A percentile compares a stretch with the other conserved stretches of the same genome.
These are phyloP conservation scores for Mimosa pudica DNA, from an alignment of 306 rosid species.

Conservation along the genomic window DNA sequence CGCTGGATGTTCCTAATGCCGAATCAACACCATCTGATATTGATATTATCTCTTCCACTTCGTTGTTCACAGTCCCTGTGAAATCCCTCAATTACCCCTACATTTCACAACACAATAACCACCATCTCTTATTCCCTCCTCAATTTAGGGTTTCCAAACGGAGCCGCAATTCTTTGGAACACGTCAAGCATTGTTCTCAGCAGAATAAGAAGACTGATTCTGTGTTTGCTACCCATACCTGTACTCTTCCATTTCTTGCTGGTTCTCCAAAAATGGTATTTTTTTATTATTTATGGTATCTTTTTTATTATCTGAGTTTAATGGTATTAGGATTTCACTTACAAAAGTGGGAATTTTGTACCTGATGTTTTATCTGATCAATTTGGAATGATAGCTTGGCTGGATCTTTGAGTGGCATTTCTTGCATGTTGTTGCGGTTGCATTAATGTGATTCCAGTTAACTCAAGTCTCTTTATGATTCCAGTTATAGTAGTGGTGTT, in stretches of 20 bases:
- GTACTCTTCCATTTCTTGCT: conserved; percentile 68
- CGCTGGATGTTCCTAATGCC: conserved; percentile 39
- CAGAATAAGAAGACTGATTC: conserved; percentile 34
- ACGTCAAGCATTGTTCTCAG: conserved; percentile 47
- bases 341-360: neutral
- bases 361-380: neutral
- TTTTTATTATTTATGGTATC: neutral
- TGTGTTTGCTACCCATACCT: conserved; percentile 38
- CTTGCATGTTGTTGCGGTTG: neutral
- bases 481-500: no score
- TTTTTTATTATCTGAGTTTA: neutral
- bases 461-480: conserved; percentile 5
- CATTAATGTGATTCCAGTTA: neutral
- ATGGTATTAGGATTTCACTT: neutral
- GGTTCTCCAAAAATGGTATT: conserved; percentile 67
- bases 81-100: conserved; percentile 35
- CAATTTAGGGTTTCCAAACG: conserved; percentile 52
- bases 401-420: no score
- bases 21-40: conserved; percentile 41
- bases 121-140: conserved; percentile 13
- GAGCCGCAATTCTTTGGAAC: conserved; percentile 39
- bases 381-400: neutral
- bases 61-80: conserved; percentile 30
- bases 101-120: conserved; percentile 23
- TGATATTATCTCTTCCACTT: neutral